These are phyloP conservation scores for Postia placenta DNA, from an alignment of 768 basidiomycete genomes.

Conservation along the genomic window DNA sequence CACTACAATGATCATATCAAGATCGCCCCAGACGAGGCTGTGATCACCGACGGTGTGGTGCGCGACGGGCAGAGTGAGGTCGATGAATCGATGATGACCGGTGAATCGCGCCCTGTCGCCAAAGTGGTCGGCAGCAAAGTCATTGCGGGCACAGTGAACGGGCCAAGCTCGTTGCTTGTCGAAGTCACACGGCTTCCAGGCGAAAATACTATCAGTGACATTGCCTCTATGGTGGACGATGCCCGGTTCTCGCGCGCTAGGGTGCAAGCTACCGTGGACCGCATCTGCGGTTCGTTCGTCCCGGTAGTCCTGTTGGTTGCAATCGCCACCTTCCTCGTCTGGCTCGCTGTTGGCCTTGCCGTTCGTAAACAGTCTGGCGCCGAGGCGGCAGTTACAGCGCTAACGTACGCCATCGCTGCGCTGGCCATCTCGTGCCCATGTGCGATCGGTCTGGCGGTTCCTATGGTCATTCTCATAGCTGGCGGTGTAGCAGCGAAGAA, in stretches of 20 bases:
- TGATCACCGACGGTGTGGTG: slow-evolving; percentile 36
- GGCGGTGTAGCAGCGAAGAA: slow-evolving; percentile 26
- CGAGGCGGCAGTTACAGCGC: slow-evolving; percentile 27
- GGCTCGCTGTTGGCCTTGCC: slow-evolving; percentile 29
- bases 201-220: slow-evolving; percentile 36
- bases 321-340: slow-evolving; percentile 29
- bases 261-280: slow-evolving; percentile 44
- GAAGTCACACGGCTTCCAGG: slow-evolving; percentile 29
- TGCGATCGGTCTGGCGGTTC: slow-evolving; percentile 32
- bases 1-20: slow-evolving; percentile 32
- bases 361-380: slow-evolving; percentile 21
- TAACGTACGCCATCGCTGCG: slow-evolving; percentile 47
- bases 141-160: slow-evolving; percentile 34
- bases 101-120: slow-evolving; percentile 32
- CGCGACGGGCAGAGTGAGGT: slow-evolving; percentile 28
- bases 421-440: slow-evolving; percentile 52
- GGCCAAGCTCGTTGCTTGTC: slow-evolving; percentile 28
- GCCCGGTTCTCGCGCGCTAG: slow-evolving; percentile 32
- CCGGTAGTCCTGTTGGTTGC: slow-evolving; percentile 40
- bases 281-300: slow-evolving; percentile 41
- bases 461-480: slow-evolving; percentile 30
- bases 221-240: slow-evolving; percentile 29
- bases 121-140: slow-evolving; percentile 28
- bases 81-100: slow-evolving; percentile 39
- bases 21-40: slow-evolving; percentile 26